phyloP scores from a whole-genome alignment of 1,139 yeast species.

The Taiozyma sp. region DNA sequence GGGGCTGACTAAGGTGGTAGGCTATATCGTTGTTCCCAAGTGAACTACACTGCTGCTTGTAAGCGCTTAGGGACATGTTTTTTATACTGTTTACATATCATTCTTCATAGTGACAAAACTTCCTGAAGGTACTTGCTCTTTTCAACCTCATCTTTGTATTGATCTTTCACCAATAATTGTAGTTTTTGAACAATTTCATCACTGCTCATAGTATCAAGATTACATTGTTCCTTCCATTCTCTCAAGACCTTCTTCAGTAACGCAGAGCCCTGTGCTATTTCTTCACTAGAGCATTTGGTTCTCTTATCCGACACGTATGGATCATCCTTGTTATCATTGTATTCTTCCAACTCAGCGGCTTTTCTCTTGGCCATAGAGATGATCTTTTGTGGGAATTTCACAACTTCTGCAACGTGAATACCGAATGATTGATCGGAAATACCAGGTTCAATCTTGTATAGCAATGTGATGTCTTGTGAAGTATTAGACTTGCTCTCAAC shows the following conservation, averaged over 20 bases:
- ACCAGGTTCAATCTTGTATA: slow-evolving; percentile 91
- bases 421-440: slow-evolving; percentile 94
- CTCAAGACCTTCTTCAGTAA: slow-evolving; percentile 51
- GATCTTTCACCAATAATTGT: slow-evolving; percentile 29
- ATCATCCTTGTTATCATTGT: slow-evolving; percentile 37
- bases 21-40: neutral
- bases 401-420: slow-evolving; percentile 95
- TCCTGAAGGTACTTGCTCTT: slow-evolving; percentile 40
- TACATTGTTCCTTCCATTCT: slow-evolving; percentile 55
- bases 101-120: slow-evolving; percentile 27
- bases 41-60: neutral
- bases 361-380: slow-evolving; percentile 93
- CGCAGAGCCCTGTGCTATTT: slow-evolving; percentile 52
- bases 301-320: slow-evolving; percentile 38
- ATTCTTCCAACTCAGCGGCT: slow-evolving; percentile 80
- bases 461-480: slow-evolving; percentile 71
- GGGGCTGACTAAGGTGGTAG: too few relatives aligned
- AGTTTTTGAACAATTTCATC: slow-evolving; percentile 36
- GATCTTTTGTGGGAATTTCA: slow-evolving; percentile 84
- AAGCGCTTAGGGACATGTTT: neutral
- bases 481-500: slow-evolving; percentile 40
- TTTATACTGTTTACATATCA: neutral
- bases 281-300: slow-evolving; percentile 46
- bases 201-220: slow-evolving; percentile 21
- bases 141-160: slow-evolving; percentile 24